Base-by-base conservation (phyloP, 331 rosid genomes). In the Phaseolus coccineus region DNA sequence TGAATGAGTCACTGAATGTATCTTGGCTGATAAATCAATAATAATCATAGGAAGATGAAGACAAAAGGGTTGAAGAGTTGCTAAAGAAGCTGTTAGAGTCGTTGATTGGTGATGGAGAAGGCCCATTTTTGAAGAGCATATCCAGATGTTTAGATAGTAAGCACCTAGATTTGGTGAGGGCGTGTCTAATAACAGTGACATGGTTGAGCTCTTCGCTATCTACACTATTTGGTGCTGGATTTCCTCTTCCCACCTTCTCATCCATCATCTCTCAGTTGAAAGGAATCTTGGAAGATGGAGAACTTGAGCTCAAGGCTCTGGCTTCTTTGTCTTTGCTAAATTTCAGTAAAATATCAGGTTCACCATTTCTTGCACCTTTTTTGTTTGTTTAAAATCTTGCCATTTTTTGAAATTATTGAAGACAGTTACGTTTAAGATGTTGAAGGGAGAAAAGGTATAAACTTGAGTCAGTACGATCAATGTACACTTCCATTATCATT, bases 311-410 rank as follows among this genome's bases (percentile, higher is more conserved):
- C 81, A 87, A 83, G 77, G 79, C 85, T 81, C 91, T 94, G 82
- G 92, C 96, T 80, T 85, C 97, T 28, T 65, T 82, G 85, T 87
- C 89, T 74, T 86, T 94, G 80, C 87, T 90, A 80, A 87, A 89
- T 84, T 88, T 94, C 87, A 91, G 91, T 86, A 87, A 87, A 85
- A 91, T 85, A 48, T 80, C 98, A 77, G 98, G 97, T 94, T 74
- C 28, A 76, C 39, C 72, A 22, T 56, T 68, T 58, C 71, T n/a
- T 28, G 39, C 73, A 19, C 51, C 28, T 19, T 25, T 35, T 25
- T 5, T 13, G 30, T 22, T n/a, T 31, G 24, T 10, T 31, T 2
- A 3, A 65, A 35, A 22, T 33, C 53, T 73, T 62, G 13, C 16
- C 42, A 48, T 13, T 35, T 71, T 57, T 28, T 25, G 57, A 31